phyloP scores from a whole-genome alignment of 768 basidiomycete genomes.

The Fistulinella prunicolor region DNA sequence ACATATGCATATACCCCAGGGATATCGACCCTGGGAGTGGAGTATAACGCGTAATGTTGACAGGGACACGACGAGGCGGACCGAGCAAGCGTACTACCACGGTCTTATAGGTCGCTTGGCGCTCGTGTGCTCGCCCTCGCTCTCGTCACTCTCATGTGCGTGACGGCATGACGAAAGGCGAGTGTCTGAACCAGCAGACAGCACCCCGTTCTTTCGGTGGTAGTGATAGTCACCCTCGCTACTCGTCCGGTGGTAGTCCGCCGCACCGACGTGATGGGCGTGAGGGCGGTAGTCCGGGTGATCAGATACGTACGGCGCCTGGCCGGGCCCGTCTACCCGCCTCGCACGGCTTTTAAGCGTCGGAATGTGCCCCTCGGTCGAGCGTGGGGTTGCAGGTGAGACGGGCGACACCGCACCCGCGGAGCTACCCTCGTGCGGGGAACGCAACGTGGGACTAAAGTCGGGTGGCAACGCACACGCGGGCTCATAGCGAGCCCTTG shows the following conservation, averaged over 20 bases:
- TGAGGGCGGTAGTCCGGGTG: constrained; percentile 14
- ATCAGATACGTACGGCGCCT: constrained; percentile 9
- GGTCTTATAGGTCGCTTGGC: constrained; percentile 42
- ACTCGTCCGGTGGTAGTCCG: constrained; percentile 13
- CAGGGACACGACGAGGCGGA: background rate
- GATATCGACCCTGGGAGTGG: background rate
- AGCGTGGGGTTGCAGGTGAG: constrained; percentile 51
- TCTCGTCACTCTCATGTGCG: constrained; percentile 32
- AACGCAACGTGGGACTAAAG: constrained; percentile 28
- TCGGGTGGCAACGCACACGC: constrained; percentile 13
- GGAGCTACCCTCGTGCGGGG: constrained; percentile 44
- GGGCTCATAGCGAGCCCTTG: constrained; percentile 17
- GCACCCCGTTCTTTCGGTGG: constrained; percentile 13
- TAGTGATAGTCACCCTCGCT: constrained; percentile 7
- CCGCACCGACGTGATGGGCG: constrained; percentile 2
- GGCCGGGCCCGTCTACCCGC: constrained; percentile 10
- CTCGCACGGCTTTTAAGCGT: constrained; percentile 15
- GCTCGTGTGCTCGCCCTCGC: constrained; percentile 34
- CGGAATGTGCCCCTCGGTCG: constrained; percentile 25
- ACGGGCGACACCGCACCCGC: constrained; percentile 51
- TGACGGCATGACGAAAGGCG: constrained; percentile 27
- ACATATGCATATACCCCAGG: background rate
- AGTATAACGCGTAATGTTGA: too few species aligned
- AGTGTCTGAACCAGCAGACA: constrained; percentile 22
- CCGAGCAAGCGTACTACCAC: constrained; percentile 35